A percentile compares a stretch with the other conserved stretches of the same genome.
Conservation (phyloP, 1,284 basidiomycete genomes). For the Ustilago vetiveriae region DNA sequence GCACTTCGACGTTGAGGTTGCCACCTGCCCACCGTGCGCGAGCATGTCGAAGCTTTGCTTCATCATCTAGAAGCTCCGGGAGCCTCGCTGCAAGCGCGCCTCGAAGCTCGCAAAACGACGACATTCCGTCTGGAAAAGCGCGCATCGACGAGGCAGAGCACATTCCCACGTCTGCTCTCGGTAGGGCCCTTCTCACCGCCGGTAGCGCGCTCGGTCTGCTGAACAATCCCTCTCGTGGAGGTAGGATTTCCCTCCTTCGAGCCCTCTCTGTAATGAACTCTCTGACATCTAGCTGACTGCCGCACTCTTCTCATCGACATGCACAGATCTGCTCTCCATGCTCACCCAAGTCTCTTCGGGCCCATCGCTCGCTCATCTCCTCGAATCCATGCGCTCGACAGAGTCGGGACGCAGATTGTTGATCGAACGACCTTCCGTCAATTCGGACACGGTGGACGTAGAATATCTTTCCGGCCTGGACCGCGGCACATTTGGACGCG, state of each 20-base stretch:
- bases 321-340: conserved; percentile 43
- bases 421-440: conserved; percentile 83
- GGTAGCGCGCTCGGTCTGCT: conserved; percentile 88
- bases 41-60: not conserved
- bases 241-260: conserved; percentile 70
- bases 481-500: conserved; percentile 83
- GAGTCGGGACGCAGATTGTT: conserved; percentile 74
- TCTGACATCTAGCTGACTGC: not conserved
- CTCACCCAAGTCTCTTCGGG: conserved; percentile 55
- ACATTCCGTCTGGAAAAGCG: not conserved
- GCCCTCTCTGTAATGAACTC: not conserved
- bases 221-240: conserved; percentile 82
- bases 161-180: conserved; percentile 17
- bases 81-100: conserved; percentile 7
- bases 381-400: conserved; percentile 81
- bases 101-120: not conserved
- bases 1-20: conserved; percentile 19
- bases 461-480: conserved; percentile 74
- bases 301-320: too few relatives aligned
- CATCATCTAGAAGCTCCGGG: not conserved
- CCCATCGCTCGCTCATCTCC: conserved; percentile 79
- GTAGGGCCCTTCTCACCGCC: conserved; percentile 76
- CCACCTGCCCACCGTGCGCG: not conserved
- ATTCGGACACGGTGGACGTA: conserved; percentile 80
- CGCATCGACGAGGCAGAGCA: conserved; percentile 40